phyloP scores from a whole-genome alignment of 164 flowering plant genomes.

The Tinospora cordifolia region DNA sequence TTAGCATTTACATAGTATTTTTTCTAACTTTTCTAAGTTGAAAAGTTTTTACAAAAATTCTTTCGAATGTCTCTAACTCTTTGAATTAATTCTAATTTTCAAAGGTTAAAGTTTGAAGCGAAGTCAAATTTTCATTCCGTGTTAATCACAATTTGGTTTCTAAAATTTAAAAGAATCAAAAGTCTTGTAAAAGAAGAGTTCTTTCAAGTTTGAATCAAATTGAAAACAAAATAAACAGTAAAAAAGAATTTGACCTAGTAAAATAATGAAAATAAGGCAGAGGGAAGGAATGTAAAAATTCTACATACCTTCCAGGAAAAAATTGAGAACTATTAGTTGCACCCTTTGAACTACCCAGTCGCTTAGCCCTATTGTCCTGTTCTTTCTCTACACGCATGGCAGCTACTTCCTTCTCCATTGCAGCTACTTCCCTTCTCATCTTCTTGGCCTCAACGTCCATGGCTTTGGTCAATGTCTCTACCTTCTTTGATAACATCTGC shows the following conservation, averaged over 20 bases:
- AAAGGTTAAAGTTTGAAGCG: too few relatives aligned
- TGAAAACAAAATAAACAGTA: neutral
- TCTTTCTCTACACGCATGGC: constrained; percentile 94
- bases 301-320: constrained; percentile 69
- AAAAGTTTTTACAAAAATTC: too few relatives aligned
- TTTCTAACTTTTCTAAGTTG: too few relatives aligned
- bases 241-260: neutral
- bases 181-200: neutral
- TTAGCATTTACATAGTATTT: too few relatives aligned
- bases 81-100: too few relatives aligned
- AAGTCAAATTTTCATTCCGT: too few relatives aligned
- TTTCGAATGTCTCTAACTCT: too few relatives aligned
- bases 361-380: constrained; percentile 71
- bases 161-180: too few relatives aligned
- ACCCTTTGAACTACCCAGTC: constrained; percentile 55
- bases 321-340: constrained; percentile 58
- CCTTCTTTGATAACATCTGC: constrained; percentile 93
- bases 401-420: constrained; percentile 96
- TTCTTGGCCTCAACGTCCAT: constrained; percentile 99
- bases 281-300: neutral
- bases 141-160: too few relatives aligned
- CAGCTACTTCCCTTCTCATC: constrained; percentile 97
- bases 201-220: neutral
- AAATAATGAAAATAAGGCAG: neutral
- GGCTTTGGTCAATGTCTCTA: constrained; percentile 87